Conservation (phyloP, 2,329 filamentous ascomycete genomes). For the Macroventuria anomochaeta region DNA sequence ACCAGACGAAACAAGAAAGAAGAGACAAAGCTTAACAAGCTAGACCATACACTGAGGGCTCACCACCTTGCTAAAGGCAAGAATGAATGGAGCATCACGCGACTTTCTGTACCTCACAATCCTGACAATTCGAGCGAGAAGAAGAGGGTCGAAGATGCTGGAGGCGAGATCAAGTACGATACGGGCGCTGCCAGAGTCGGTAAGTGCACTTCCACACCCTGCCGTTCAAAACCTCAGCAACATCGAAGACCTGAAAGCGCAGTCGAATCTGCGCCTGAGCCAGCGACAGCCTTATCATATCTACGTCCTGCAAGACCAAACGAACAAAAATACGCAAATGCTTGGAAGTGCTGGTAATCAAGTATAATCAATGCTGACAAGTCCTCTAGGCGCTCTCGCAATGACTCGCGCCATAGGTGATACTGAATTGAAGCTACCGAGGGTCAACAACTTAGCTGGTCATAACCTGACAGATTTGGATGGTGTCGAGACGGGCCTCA, state of each 20-base stretch:
- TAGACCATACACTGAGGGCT: slow-evolving; percentile 11
- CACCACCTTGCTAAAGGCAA: slow-evolving; percentile 16
- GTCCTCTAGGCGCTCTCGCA: slow-evolving; percentile 24
- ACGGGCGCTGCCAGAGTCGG: slow-evolving; percentile 30
- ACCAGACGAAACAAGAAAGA: slow-evolving; percentile 12
- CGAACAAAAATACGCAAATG: no score
- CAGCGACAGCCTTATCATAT: no score
- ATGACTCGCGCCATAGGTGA: slow-evolving; percentile 36
- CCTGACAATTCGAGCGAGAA: slow-evolving; percentile 29
- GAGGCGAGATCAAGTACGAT: slow-evolving; percentile 30
- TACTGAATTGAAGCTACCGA: slow-evolving; percentile 31
- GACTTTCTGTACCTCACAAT: slow-evolving; percentile 28
- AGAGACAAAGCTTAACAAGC: slow-evolving; percentile 9
- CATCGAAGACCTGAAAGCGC: no score
- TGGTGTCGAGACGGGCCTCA: slow-evolving; percentile 33
- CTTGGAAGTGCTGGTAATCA: neutral
- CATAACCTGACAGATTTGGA: slow-evolving; percentile 33
- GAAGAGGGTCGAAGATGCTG: slow-evolving; percentile 31
- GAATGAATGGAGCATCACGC: slow-evolving; percentile 26
- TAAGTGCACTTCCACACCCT: neutral
- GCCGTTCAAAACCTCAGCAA: no score
- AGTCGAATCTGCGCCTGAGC: no score
- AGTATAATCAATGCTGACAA: neutral
- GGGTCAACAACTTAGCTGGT: slow-evolving; percentile 33
- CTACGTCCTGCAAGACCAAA: no score